Evolutionary conservation across 805 yeast species (phyloP).

Genomic region (Ogataea methanolica): DNA sequence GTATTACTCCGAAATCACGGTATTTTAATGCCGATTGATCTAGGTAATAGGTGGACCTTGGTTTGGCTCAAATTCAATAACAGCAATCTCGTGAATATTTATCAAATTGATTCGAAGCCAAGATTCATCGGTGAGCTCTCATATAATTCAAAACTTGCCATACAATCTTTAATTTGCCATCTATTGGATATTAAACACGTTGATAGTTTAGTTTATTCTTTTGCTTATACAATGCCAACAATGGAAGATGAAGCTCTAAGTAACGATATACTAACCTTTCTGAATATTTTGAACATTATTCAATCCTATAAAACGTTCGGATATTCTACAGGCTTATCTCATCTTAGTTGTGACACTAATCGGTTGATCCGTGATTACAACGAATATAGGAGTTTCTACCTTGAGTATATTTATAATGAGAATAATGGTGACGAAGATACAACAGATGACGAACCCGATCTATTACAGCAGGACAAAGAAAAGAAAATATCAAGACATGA

Average conservation of each 20-base stretch:
- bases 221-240: conserved; percentile 17
- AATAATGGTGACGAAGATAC: too few species aligned
- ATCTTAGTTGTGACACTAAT: not conserved
- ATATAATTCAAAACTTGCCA: conserved; percentile 11
- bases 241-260: conserved; percentile 20
- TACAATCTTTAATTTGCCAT: conserved; percentile 10
- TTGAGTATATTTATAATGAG: too few species aligned
- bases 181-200: conserved; percentile 11
- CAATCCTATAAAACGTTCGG: conserved; percentile 14
- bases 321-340: not conserved
- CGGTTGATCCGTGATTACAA: not conserved
- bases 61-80: conserved; percentile 24
- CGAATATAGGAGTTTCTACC: too few species aligned
- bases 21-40: conserved; percentile 18
- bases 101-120: conserved; percentile 22
- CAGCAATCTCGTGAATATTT: conserved; percentile 13
- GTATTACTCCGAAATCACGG: conserved; percentile 10
- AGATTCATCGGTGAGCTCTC: conserved; percentile 12
- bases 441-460: too few species aligned
- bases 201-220: conserved; percentile 12
- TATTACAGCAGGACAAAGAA: too few species aligned
- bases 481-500: too few species aligned
- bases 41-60: conserved; percentile 20
- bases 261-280: conserved; percentile 14
- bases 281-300: conserved; percentile 13